phyloP scores from a whole-genome alignment of 129 eudicot species.

The Tagetes erecta region DNA sequence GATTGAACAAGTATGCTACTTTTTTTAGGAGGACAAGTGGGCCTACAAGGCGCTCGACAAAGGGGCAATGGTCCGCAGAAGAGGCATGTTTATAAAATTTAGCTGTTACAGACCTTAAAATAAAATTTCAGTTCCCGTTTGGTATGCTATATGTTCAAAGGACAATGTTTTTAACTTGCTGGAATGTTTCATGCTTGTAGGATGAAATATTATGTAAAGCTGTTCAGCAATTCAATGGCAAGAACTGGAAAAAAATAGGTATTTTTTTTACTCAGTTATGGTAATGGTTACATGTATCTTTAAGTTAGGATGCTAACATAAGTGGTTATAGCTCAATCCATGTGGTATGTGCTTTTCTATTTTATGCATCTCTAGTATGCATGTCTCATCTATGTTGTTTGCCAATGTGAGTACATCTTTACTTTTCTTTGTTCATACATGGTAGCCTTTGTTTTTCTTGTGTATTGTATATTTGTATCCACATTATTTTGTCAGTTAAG shows the following conservation, averaged over 20 bases:
- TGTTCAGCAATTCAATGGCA: slow-evolving; percentile 91
- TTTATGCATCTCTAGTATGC: too few relatives aligned
- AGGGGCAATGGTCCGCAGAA: slow-evolving; percentile 97
- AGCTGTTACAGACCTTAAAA: background rate
- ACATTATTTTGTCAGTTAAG: too few relatives aligned
- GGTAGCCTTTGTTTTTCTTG: too few relatives aligned
- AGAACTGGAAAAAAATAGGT: slow-evolving; percentile 99
- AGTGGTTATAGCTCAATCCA: background rate
- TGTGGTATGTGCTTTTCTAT: too few relatives aligned
- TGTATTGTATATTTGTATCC: too few relatives aligned
- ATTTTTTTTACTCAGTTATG: slow-evolving; percentile 11
- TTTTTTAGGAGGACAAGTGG: slow-evolving; percentile 42
- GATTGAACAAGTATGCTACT: slow-evolving; percentile 22
- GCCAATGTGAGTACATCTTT: background rate
- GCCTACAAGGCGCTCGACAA: slow-evolving; percentile 95
- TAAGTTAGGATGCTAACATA: slow-evolving; percentile 3
- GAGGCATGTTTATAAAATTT: slow-evolving; percentile 50
- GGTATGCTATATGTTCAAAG: background rate
- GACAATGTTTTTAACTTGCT: background rate
- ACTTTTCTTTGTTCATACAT: too few relatives aligned
- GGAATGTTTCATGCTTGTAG: slow-evolving; percentile 38
- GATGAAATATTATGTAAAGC: slow-evolving; percentile 89
- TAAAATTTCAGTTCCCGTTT: background rate
- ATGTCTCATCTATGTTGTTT: background rate
- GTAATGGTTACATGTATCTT: background rate